These are phyloP conservation scores for Aspergillus sparsus DNA, from an alignment of 495 filamentous ascomycete species.

Conservation along the genomic window DNA sequence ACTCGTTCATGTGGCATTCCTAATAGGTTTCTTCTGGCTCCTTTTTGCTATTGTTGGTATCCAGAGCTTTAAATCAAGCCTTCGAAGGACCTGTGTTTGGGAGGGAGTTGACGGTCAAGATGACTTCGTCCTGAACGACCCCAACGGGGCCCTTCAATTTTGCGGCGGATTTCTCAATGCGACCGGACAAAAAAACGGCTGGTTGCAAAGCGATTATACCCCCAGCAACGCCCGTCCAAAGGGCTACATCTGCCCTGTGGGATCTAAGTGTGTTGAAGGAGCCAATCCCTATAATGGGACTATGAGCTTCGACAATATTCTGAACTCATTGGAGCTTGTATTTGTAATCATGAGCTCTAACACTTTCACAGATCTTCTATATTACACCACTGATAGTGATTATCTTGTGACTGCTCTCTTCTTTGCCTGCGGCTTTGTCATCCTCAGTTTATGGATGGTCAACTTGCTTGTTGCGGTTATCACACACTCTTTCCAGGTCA, in stretches of 20 bases:
- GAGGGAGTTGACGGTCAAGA: constrained; percentile 51
- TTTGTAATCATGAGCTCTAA: constrained; percentile 99
- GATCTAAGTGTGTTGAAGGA: constrained; percentile 80
- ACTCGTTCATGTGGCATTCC: constrained; percentile 91
- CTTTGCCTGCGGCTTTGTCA: constrained; percentile 82
- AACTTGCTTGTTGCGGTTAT: constrained; percentile 98
- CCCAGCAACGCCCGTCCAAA: constrained; percentile 57
- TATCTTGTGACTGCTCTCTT: constrained; percentile 83
- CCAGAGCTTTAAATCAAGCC: constrained; percentile 95
- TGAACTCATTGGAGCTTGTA: constrained; percentile 89
- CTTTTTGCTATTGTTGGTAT: constrained; percentile 96
- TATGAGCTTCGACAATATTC: constrained; percentile 91
- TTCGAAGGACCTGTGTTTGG: constrained; percentile 88
- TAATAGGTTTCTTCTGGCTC: constrained; percentile 99
- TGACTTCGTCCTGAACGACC: constrained; percentile 46
- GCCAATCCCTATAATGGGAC: constrained; percentile 82
- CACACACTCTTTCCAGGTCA: constrained; percentile 97
- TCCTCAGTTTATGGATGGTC: constrained; percentile 94
- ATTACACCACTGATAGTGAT: constrained; percentile 87
- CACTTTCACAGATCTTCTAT: constrained; percentile 92
- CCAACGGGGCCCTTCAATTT: constrained; percentile 64
- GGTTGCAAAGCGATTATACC: constrained; percentile 56
- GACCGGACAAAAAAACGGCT: constrained; percentile 57
- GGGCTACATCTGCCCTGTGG: constrained; percentile 85
- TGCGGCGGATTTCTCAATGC: constrained; percentile 81